Evolutionary conservation across 768 basidiomycete species (phyloP).

Genomic region (Gloeostereum incarnatum): DNA sequence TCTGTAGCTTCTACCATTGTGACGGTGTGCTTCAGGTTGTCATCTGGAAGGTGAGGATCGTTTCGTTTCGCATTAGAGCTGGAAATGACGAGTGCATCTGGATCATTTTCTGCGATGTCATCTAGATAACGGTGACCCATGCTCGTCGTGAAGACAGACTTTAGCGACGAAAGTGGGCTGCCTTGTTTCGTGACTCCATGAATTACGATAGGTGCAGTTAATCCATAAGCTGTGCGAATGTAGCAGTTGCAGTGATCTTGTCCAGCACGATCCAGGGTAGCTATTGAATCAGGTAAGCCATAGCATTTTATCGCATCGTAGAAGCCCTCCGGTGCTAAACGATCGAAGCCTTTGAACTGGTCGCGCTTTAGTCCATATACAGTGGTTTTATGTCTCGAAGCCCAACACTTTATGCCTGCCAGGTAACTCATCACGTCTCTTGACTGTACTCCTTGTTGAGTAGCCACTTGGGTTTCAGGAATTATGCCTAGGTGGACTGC

Average conservation of each 20-base stretch:
- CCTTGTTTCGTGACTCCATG: slow-evolving; percentile 20
- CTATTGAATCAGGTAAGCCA: slow-evolving; percentile 14
- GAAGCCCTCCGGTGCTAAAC: slow-evolving; percentile 18
- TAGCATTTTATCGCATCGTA: slow-evolving; percentile 20
- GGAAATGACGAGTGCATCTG: no score
- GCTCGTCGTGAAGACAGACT: slow-evolving; percentile 17
- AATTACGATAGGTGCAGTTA: slow-evolving; percentile 12
- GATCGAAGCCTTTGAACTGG: slow-evolving; percentile 23
- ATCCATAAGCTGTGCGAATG: slow-evolving; percentile 17
- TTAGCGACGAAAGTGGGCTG: slow-evolving; percentile 16
- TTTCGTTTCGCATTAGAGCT: no score
- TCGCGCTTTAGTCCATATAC: slow-evolving; percentile 16
- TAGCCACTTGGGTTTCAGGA: slow-evolving; percentile 17
- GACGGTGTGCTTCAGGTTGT: no score
- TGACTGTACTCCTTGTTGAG: slow-evolving; percentile 17
- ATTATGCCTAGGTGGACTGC: slow-evolving; percentile 10
- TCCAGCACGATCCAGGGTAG: slow-evolving; percentile 16
- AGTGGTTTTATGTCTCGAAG: slow-evolving; percentile 10
- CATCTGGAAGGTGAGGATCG: no score
- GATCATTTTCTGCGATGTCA: no score
- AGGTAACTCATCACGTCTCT: slow-evolving; percentile 15
- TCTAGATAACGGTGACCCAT: slow-evolving; percentile 11
- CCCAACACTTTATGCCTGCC: slow-evolving; percentile 13
- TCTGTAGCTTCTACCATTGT: no score
- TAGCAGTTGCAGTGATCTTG: slow-evolving; percentile 11